Evolutionary conservation across 2,329 filamentous ascomycete species (phyloP), one percentile per base, ranked within the genome.

Genomic region (Sclerotinia minor): DNA sequence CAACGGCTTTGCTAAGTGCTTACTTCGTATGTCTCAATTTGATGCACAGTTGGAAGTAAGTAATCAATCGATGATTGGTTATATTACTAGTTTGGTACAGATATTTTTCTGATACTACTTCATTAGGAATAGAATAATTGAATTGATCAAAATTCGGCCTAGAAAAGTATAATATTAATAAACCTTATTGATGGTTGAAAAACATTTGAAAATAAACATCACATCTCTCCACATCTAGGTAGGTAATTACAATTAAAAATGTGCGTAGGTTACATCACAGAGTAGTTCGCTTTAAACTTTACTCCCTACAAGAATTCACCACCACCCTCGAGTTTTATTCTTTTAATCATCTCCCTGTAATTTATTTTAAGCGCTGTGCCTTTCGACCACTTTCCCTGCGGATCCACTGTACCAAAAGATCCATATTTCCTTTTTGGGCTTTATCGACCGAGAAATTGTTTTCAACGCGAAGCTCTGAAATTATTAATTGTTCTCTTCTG

Each of bases 341-440:
- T 59, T 4, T 21, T 45, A 26, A 5, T 59, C 24, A 59, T 59
- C 26, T 32, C 26, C 9, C n/a, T 35, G 26, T 49, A 35, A 24
- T 35, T 35, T 49, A 5, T 32, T 55, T 47, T 35, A 60, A 49
- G 58, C 44, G 58, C 58, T 24, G 26, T 60, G 58, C 58, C 26
- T 60, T 44, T 60, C 13, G 11, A 24, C 21, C 32, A 26, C 41
- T 21, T 47, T 59, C 41, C 45, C 24, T 60, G 44, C 29, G 55
- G 55, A 59, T 29, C 45, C n/a, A n/a, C n/a, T n/a, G n/a, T n/a
- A n/a, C 38, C 11, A n/a, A 35, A 45, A 58, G 55, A 44, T 24
- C 55, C 55, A 58, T 44, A 29, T 44, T 38, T 60, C 57, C 57
- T n/a, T 60, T 24, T 47, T 32, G 3, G 24, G 41, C 5, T 15